Base-by-base conservation (phyloP, 2,329 filamentous ascomycete genomes). In the Trichoderma endophyticum region DNA sequence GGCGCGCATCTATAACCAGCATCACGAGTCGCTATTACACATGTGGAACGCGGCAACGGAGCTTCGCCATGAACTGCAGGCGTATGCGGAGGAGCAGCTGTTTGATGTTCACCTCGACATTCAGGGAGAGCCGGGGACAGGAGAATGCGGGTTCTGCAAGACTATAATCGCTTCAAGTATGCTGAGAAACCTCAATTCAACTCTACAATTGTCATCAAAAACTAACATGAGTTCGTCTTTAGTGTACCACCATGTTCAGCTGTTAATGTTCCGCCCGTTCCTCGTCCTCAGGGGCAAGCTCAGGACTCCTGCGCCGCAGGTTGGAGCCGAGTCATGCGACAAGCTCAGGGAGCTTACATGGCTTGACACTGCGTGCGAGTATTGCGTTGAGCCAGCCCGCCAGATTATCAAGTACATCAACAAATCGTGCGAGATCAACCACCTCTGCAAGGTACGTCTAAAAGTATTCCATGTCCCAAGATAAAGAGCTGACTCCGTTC, bases 131-230 rank as follows among this genome's bases (percentile, higher is more conserved):
- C 66, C 66, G 5, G 57, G 56, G n/a, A 24, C 56, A 24, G 66
- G 66, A n/a, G 66, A 69, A 18, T 69, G 66, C 21, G 66, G 66
- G 18, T 69, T 69, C 24, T 69, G 66, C 66, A 69, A 69, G 56
- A 69, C 66, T 9, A 69, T 69, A 5, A 69, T 61, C n/a, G 56
- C 36, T 2, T 61, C 66, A 3, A 69, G 66, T 69, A 62, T 1
- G 66, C 54, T 24, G 2, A 68, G 36, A 48, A 28, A 9, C 9
- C 11, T 6, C 6, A 7, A 18, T 0, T 6, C 1, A 11, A 4
- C 15, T n/a, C 9, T 12, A 15, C 12, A 28, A 12, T 11, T 64
- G 39, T 24, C 26, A 15, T 30, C 0, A 7, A 12, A 34, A 26
- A 32, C 65, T 68, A 51, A 68, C 14, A 7, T 1, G 1, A n/a